A percentile compares a stretch with the other conserved stretches of the same genome.
Conservation (phyloP, 305 asterid species). For the Fraxinus xanthoxyloides region DNA sequence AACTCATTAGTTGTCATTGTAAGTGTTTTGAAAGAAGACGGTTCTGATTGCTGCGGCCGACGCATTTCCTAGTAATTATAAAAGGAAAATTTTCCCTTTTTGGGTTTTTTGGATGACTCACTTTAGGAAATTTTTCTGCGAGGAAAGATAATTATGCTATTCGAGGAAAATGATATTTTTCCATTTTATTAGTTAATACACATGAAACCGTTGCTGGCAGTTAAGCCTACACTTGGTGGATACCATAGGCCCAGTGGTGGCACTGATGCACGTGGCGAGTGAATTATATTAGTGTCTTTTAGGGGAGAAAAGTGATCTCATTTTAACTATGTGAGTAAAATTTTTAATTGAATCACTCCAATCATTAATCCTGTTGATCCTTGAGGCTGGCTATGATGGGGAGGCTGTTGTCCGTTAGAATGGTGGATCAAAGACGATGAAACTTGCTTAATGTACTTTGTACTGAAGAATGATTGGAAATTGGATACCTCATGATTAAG, state of each 20-base stretch:
- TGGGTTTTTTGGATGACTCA: neutral
- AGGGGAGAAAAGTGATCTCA: neutral
- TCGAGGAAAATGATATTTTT: neutral
- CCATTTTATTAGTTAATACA: neutral
- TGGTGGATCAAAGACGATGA: neutral
- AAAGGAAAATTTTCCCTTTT: neutral
- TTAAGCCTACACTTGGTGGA: neutral
- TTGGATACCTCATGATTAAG: neutral
- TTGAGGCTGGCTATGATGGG: neutral
- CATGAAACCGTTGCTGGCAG: neutral
- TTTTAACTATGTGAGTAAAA: neutral
- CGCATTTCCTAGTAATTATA: neutral
- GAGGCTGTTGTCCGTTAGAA: neutral
- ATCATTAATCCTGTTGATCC: neutral
- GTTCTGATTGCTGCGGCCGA: neutral
- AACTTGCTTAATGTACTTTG: neutral
- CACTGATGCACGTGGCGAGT: neutral
- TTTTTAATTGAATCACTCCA: neutral
- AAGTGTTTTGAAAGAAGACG: neutral
- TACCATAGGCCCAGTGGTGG: neutral
- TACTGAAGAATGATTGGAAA: neutral
- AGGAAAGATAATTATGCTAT: neutral
- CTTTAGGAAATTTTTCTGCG: neutral
- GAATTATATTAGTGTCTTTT: neutral
- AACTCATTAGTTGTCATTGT: neutral